These are phyloP conservation scores for Leccinum subrobustum DNA, from an alignment of 1,284 basidiomycete species.

Conservation along the genomic window DNA sequence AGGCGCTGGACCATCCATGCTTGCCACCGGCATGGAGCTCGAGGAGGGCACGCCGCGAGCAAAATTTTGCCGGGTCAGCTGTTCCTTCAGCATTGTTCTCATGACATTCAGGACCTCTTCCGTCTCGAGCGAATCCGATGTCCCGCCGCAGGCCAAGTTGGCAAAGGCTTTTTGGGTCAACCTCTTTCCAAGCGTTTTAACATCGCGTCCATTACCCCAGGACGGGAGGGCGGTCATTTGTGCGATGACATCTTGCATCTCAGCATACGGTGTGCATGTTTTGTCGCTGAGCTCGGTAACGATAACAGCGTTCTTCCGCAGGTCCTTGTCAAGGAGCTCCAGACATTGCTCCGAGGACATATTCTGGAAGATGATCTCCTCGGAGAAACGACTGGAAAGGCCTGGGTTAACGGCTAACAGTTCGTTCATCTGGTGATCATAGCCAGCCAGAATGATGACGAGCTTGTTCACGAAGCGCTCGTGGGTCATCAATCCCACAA, in stretches of 20 bases:
- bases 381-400: conserved; percentile 65
- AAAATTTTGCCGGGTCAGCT: conserved; percentile 18
- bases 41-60: neutral
- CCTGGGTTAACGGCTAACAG: conserved; percentile 58
- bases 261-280: conserved; percentile 29
- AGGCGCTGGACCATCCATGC: conserved; percentile 18
- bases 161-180: conserved; percentile 39
- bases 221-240: conserved; percentile 45
- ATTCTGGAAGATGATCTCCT: conserved; percentile 54
- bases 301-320: conserved; percentile 42
- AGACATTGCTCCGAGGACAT: conserved; percentile 51
- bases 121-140: conserved; percentile 18
- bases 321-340: conserved; percentile 44
- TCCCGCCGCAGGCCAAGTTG: conserved; percentile 20
- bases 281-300: conserved; percentile 40
- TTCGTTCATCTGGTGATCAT: conserved; percentile 62
- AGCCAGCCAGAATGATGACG: conserved; percentile 66
- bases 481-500: conserved; percentile 60
- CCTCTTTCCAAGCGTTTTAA: conserved; percentile 50
- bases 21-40: conserved; percentile 21
- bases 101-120: conserved; percentile 21
- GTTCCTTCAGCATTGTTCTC: conserved; percentile 22
- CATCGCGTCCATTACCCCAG: conserved; percentile 67
- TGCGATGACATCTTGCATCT: conserved; percentile 39
- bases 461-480: conserved; percentile 55